Conservation (phyloP, 805 yeast genomes). For the Ogataea paradorogensis region DNA sequence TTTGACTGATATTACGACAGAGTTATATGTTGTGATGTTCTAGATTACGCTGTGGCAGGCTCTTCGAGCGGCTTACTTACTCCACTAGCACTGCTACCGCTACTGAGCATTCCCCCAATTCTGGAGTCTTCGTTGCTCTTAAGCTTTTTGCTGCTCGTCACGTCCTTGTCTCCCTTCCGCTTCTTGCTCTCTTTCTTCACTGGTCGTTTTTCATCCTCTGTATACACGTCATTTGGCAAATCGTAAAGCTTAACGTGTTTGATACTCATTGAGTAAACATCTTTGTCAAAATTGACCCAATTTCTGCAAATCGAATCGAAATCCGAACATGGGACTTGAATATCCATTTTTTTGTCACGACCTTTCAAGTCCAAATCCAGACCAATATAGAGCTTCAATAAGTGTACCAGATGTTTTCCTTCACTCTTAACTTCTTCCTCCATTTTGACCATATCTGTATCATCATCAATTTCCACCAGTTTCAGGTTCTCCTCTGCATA, state of each 20-base stretch:
- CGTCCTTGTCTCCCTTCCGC: slow-evolving; percentile 41
- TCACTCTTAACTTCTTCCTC: slow-evolving; percentile 26
- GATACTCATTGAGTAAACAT: slow-evolving; percentile 57
- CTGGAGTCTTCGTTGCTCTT: slow-evolving; percentile 19
- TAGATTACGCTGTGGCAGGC: slow-evolving; percentile 5
- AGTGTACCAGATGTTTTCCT: slow-evolving; percentile 41
- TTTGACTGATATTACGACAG: slow-evolving; percentile 4
- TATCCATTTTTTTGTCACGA: slow-evolving; percentile 66
- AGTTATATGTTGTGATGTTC: slow-evolving; percentile 2
- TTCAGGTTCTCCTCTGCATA: slow-evolving; percentile 35
- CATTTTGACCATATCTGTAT: slow-evolving; percentile 27
- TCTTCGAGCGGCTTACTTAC: slow-evolving; percentile 6
- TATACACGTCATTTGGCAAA: slow-evolving; percentile 80
- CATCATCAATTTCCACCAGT: slow-evolving; percentile 32
- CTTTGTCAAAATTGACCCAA: slow-evolving; percentile 65
- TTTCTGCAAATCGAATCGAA: slow-evolving; percentile 77
- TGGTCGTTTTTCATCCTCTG: slow-evolving; percentile 77
- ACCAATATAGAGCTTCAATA: slow-evolving; percentile 81
- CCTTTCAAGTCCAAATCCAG: slow-evolving; percentile 53
- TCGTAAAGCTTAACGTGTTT: slow-evolving; percentile 75
- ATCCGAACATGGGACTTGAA: slow-evolving; percentile 87
- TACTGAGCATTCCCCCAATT: slow-evolving; percentile 6
- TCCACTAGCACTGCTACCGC: slow-evolving; percentile 10
- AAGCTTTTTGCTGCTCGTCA: slow-evolving; percentile 32
- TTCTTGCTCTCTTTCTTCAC: slow-evolving; percentile 52